Evolutionary conservation across 2,329 filamentous ascomycete species (phyloP), one percentile per base, ranked within the genome.

Genomic region (Chrysoporthe deuterocubensis): DNA sequence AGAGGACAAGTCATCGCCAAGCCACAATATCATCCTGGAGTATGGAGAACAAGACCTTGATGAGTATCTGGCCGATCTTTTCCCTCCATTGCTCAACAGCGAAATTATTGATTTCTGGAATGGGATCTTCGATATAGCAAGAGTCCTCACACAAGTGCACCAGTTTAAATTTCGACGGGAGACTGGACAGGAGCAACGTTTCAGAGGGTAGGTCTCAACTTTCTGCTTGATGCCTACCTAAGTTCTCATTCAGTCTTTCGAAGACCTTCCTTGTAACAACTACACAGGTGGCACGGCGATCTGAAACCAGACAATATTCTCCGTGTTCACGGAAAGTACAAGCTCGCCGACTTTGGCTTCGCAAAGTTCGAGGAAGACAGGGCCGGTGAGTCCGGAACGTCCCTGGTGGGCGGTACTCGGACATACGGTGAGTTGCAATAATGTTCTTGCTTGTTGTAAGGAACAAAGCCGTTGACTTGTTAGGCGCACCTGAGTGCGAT

Each of bases 31-130:
- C 18, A 43, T 60, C n/a, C 57, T 60, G 18, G 57, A 60, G 57
- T 60, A 26, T 44, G 57, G 57, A 44, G 57, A 60, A 60, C 16
- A 18, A 9, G 57, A 60, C 40, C 57, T 60, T 6, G 57, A 60
- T 43, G 40, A 60, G 18, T 60, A 60, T 26, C 40, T 60, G n/a
- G 57, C 34, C 4, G 40, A 43, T 7, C 26, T 18, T 21, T 44
- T 43, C 14, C 37, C 57, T 43, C 57, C 57, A 26, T 13, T 60
- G 5, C 18, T 44, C 9, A 60, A 32, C 18, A 26, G 26, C 8
- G 57, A 60, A 37, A 60, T 60, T 18, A 60, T 60, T 21, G 57
- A 37, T 3, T 60, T 60, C 57, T 60, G 57, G 57, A 14, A 60
- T 11, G 57, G 40, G 1, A 4, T 60, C 16, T 60, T 60, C 57